phyloP scores from a whole-genome alignment of 148 eudicot genomes.

The Camellia lanceoleosa region DNA sequence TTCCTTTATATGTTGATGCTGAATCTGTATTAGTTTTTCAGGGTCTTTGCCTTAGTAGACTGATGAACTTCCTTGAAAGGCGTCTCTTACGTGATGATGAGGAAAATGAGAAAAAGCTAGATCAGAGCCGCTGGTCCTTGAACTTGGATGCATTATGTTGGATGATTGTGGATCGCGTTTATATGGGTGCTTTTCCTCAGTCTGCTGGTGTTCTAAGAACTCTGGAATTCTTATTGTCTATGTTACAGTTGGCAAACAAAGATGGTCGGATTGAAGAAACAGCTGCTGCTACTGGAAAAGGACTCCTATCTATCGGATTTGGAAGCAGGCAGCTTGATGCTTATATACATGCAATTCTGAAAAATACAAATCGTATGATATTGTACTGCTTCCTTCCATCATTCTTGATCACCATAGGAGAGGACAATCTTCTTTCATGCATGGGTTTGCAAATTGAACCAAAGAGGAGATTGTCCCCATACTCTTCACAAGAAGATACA shows the following conservation, averaged over 20 bases:
- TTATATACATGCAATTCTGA: constrained; percentile 74
- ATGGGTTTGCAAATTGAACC: constrained; percentile 58
- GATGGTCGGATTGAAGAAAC: constrained; percentile 89
- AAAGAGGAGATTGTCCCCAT: constrained; percentile 33
- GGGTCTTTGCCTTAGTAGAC: constrained; percentile 92
- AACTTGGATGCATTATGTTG: constrained; percentile 84
- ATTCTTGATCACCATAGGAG: constrained; percentile 74
- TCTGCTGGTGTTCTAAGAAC: constrained; percentile 74
- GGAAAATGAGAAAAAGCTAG: constrained; percentile 84
- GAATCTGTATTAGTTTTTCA: constrained; percentile 88
- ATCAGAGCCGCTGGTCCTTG: constrained; percentile 82
- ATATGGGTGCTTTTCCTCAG: constrained; percentile 97
- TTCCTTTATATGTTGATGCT: constrained; percentile 73
- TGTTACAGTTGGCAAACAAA: constrained; percentile 97
- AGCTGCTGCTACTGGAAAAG: constrained; percentile 72
- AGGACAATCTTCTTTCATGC: constrained; percentile 65
- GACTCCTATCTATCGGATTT: constrained; percentile 78
- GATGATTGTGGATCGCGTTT: constrained; percentile 91
- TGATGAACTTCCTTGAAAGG: constrained; percentile 94
- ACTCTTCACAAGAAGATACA: constrained; percentile 46
- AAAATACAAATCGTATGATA: constrained; percentile 83
- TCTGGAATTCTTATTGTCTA: constrained; percentile 86
- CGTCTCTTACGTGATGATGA: constrained; percentile 95
- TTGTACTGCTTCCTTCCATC: constrained; percentile 86
- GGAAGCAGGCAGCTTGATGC: constrained; percentile 91